Conservation (phyloP, 164 flowering plant species). For the Dillenia suffruticosa region DNA sequence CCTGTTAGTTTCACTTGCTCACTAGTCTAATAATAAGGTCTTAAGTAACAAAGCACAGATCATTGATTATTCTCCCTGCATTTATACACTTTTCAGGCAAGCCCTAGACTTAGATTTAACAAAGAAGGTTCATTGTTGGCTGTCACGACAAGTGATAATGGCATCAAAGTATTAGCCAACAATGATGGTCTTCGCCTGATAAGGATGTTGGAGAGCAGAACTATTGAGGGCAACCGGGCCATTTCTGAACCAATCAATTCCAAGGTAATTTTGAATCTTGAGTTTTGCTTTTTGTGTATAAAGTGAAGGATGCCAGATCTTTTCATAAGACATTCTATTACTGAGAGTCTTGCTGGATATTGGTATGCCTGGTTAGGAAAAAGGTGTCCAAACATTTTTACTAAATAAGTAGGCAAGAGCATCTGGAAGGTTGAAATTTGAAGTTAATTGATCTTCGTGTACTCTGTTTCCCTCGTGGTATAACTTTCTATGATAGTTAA, state of each 20-base stretch:
- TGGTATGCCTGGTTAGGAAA: too few relatives aligned
- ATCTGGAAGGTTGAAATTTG: too few relatives aligned
- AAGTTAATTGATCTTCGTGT: too few relatives aligned
- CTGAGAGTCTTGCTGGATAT: too few relatives aligned
- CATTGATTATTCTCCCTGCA: neutral
- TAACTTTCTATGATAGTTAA: too few relatives aligned
- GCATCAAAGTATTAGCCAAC: conserved; percentile 51
- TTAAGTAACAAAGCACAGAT: neutral
- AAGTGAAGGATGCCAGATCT: too few relatives aligned
- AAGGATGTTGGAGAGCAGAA: conserved; percentile 37
- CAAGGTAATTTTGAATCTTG: conserved; percentile 26
- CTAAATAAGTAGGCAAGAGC: too few relatives aligned
- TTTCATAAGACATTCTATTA: too few relatives aligned
- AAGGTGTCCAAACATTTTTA: too few relatives aligned
- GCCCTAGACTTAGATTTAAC: conserved; percentile 49
- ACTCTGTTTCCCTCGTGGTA: too few relatives aligned
- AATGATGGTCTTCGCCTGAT: conserved; percentile 40
- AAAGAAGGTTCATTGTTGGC: conserved; percentile 57
- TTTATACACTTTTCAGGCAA: conserved; percentile 29
- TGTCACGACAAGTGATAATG: conserved; percentile 49
- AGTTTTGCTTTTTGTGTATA: neutral
- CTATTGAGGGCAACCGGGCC: conserved; percentile 36
- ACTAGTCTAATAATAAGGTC: neutral
- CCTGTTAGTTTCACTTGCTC: conserved; percentile 23
- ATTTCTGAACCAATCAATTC: conserved; percentile 37